Evolutionary conservation across 495 filamentous ascomycete species (phyloP).

Genomic region (Jackrogersella minutella): DNA sequence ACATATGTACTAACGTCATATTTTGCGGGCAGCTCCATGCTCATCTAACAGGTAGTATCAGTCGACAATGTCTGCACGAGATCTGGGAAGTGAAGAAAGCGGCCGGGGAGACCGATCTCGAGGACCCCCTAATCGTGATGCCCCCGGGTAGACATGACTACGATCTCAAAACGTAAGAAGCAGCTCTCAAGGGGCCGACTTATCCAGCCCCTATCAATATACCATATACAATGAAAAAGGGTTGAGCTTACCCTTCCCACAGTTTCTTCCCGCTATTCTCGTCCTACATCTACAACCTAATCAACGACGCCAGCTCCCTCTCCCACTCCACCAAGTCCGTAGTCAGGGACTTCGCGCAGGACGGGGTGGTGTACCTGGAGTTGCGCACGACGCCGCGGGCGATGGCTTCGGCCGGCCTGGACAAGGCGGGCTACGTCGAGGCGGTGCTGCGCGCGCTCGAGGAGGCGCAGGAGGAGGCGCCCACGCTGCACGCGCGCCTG

Average conservation of each 20-base stretch:
- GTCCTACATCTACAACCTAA: constrained; percentile 77
- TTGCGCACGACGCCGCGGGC: constrained; percentile 81
- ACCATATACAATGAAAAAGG: too few species aligned
- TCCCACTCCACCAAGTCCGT: constrained; percentile 71
- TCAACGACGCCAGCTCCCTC: constrained; percentile 65
- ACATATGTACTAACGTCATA: constrained; percentile 35
- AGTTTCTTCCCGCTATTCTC: constrained; percentile 82
- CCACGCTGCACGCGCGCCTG: constrained; percentile 51
- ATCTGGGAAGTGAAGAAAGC: constrained; percentile 71
- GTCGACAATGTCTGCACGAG: constrained; percentile 74
- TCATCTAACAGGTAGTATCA: constrained; percentile 84
- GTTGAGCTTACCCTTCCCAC: too few species aligned
- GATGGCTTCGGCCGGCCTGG: constrained; percentile 59
- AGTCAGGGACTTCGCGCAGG: constrained; percentile 71
- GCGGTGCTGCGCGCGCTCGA: constrained; percentile 68
- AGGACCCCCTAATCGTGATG: constrained; percentile 75
- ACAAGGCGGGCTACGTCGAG: constrained; percentile 69
- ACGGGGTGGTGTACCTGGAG: constrained; percentile 82
- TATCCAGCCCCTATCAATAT: background rate
- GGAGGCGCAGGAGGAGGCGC: constrained; percentile 49
- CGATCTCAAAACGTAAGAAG: constrained; percentile 70
- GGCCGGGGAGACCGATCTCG: constrained; percentile 57
- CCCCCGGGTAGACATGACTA: constrained; percentile 73
- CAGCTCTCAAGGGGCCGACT: constrained; percentile 44
- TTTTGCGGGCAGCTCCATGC: constrained; percentile 71